These are phyloP conservation scores for Pseudisothecium myosuroides DNA, from an alignment of 225 moss, liverwort and hornwort species.

Conservation along the genomic window DNA sequence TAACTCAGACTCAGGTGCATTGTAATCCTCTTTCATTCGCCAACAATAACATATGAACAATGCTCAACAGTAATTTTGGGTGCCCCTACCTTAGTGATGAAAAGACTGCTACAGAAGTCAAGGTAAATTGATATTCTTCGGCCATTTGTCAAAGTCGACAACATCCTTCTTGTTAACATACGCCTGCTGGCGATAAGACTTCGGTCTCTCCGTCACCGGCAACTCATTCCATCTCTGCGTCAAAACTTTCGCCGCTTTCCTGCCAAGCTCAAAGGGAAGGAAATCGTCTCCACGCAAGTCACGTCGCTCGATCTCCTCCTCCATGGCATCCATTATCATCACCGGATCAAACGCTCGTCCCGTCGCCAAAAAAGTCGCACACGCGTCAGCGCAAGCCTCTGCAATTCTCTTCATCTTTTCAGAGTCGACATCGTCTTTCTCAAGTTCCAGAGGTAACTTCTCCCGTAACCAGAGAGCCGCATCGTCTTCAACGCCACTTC, in stretches of 20 bases:
- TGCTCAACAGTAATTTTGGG: neutral
- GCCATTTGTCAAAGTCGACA: slow-evolving; percentile 31
- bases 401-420: neutral
- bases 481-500: neutral
- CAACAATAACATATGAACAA: neutral
- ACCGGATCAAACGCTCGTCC: slow-evolving; percentile 28
- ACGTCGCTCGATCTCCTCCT: slow-evolving; percentile 42
- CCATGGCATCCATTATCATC: slow-evolving; percentile 46
- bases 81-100: neutral
- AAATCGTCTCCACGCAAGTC: slow-evolving; percentile 27
- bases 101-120: neutral
- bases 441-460: slow-evolving; percentile 1
- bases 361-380: slow-evolving; percentile 16
- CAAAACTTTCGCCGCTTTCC: slow-evolving; percentile 29
- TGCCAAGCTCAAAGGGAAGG: slow-evolving; percentile 40
- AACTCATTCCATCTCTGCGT: slow-evolving; percentile 33
- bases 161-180: slow-evolving; percentile 29
- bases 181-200: slow-evolving; percentile 3
- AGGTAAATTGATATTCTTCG: slow-evolving; percentile 18
- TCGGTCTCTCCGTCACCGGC: slow-evolving; percentile 12
- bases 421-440: slow-evolving; percentile 7
- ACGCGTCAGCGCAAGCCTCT: slow-evolving; percentile 31
- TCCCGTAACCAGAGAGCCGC: slow-evolving; percentile 15
- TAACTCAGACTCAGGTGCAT: neutral
- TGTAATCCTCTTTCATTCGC: neutral